A percentile compares a stretch with the other conserved stretches of the same genome.
phyloP scores from a whole-genome alignment of 148 eudicot species.

The Chenopodium suecicum region DNA sequence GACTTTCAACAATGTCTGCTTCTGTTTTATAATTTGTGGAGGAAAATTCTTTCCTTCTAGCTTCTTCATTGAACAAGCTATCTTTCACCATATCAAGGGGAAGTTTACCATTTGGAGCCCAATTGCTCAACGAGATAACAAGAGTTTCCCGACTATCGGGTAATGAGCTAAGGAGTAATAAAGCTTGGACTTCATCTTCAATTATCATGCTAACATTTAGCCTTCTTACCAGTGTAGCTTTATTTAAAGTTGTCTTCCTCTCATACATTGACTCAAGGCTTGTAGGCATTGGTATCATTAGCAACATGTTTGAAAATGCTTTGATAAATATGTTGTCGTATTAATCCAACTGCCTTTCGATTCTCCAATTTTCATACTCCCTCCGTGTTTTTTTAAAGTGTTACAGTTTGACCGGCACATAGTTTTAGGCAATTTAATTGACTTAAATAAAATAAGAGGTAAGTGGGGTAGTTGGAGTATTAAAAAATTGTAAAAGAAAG shows the following conservation, averaged over 20 bases:
- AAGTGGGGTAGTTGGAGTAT: too few species aligned
- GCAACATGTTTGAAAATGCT: neutral
- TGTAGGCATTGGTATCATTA: neutral
- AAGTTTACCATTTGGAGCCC: neutral
- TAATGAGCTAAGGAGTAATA: neutral
- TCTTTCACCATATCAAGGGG: neutral
- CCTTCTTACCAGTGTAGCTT: neutral
- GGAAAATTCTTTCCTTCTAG: neutral
- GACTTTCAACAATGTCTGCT: neutral
- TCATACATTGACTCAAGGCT: neutral
- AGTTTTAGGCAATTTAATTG: too few species aligned
- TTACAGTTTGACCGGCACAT: too few species aligned
- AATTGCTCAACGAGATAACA: conserved; percentile 6
- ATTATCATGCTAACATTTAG: neutral
- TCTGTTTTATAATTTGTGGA: neutral
- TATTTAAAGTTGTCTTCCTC: neutral
- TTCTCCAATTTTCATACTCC: neutral
- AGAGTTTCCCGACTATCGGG: neutral
- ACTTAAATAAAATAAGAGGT: too few species aligned
- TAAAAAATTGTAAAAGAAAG: too few species aligned
- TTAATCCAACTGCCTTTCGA: neutral
- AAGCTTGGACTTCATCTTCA: neutral
- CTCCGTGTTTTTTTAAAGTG: too few species aligned
- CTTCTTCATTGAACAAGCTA: conserved; percentile 10
- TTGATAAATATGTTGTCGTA: too few species aligned